phyloP scores from a whole-genome alignment of 2,329 filamentous ascomycete genomes.

The Diaporthe vaccinii region DNA sequence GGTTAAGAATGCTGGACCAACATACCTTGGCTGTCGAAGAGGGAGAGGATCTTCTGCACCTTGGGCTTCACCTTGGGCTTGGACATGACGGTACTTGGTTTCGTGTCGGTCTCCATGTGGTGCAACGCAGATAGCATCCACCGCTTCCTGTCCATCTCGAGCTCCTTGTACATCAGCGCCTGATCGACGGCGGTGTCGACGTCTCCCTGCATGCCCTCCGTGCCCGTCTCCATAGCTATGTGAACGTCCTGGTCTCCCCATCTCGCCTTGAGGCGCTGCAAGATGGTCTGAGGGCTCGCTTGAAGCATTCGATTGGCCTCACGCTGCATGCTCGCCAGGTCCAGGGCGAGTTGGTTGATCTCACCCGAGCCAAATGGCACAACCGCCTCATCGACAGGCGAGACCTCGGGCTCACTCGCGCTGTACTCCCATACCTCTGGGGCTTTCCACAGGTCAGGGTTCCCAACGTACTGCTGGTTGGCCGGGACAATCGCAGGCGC shows the following conservation, averaged over 20 bases:
- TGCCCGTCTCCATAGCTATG: not conserved
- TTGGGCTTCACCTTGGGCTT: slow-evolving; percentile 42
- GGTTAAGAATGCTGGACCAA: slow-evolving; percentile 46
- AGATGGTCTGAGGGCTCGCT: slow-evolving; percentile 63
- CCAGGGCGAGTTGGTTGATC: slow-evolving; percentile 47
- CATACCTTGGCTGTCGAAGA: slow-evolving; percentile 66
- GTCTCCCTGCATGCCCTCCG: not conserved
- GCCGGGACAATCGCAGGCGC: slow-evolving; percentile 35
- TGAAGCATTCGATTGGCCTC: slow-evolving; percentile 69
- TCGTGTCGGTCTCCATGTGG: slow-evolving; percentile 55
- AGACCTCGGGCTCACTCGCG: slow-evolving; percentile 36
- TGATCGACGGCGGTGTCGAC: slow-evolving; percentile 49
- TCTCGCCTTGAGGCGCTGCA: slow-evolving; percentile 67
- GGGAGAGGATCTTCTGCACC: slow-evolving; percentile 57
- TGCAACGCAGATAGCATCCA: slow-evolving; percentile 58
- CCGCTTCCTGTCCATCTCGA: slow-evolving; percentile 59
- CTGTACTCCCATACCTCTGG: slow-evolving; percentile 40
- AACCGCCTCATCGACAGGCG: not conserved
- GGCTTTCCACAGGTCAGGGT: slow-evolving; percentile 41
- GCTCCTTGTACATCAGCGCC: slow-evolving; percentile 62
- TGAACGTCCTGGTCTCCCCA: slow-evolving; percentile 52
- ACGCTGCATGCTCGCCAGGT: slow-evolving; percentile 59
- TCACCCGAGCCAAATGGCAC: slow-evolving; percentile 36
- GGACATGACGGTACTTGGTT: slow-evolving; percentile 37
- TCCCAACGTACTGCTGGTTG: slow-evolving; percentile 24